A percentile compares a stretch with the other conserved stretches of the same genome.
Conservation (phyloP, 1,284 basidiomycete genomes). For the Cutaneotrichosporon sp. region DNA sequence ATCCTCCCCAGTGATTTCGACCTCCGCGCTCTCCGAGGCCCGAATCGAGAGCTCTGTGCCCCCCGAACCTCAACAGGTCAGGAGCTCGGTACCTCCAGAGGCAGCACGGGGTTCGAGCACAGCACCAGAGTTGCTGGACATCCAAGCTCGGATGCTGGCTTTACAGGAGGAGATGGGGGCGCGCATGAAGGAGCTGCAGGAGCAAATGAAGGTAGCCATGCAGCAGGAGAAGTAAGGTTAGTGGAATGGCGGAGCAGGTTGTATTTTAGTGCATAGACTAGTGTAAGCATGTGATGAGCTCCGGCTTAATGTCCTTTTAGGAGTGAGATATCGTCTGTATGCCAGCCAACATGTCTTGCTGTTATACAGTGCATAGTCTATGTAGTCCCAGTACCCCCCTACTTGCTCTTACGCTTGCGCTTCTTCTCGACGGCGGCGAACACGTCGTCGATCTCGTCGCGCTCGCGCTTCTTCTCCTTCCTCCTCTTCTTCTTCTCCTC, state of each 20-base stretch:
- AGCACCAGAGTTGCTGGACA: neutral
- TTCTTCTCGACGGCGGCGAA: constrained; percentile 38
- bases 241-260: neutral
- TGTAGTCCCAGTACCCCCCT: neutral
- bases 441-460: constrained; percentile 39
- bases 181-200: neutral
- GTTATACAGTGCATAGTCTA: constrained; percentile 2
- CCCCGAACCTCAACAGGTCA: neutral
- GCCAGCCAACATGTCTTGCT: neutral
- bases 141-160: neutral
- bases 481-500: constrained; percentile 13
- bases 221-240: neutral
- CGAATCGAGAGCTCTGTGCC: neutral
- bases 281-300: neutral
- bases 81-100: neutral
- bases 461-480: constrained; percentile 26
- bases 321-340: too few species aligned
- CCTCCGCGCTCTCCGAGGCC: neutral
- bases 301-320: neutral
- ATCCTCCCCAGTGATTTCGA: neutral
- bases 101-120: neutral
- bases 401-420: constrained; percentile 25
- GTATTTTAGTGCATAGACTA: neutral
- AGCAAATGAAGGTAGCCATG: neutral
- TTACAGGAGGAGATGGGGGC: neutral